Evolutionary conservation across 192 early-diverging fungal genomes (phyloP).

Genomic region (Coemansia aciculifera): DNA sequence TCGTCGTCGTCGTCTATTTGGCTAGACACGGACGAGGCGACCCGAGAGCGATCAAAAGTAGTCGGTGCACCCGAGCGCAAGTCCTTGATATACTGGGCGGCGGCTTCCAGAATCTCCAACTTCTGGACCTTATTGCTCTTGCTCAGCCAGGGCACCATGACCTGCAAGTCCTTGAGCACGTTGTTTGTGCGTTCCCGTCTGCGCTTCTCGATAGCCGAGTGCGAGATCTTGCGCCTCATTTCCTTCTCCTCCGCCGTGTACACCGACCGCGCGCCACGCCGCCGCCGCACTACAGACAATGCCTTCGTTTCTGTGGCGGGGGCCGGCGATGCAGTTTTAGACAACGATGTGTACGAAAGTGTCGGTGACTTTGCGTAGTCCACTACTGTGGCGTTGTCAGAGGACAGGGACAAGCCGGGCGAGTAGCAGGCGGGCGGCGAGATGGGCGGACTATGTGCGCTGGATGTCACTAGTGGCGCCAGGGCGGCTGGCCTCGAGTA

Average conservation of each 20-base stretch:
- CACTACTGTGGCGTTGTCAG: conserved; percentile 16
- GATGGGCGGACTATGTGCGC: neutral
- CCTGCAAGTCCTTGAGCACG: conserved; percentile 73
- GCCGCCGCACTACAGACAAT: conserved; percentile 1
- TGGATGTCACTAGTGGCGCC: conserved; percentile 8
- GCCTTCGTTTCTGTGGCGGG: conserved; percentile 11
- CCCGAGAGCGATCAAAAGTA: conserved; percentile 1
- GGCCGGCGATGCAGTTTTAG: conserved; percentile 34
- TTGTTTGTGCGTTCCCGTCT: conserved; percentile 85
- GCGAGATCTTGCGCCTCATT: conserved; percentile 74
- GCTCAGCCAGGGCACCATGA: conserved; percentile 63
- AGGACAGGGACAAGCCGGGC: conserved; percentile 15
- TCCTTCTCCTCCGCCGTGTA: conserved; percentile 58
- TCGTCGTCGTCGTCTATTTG: conserved; percentile 15
- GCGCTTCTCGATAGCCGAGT: conserved; percentile 79
- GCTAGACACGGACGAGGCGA: conserved; percentile 2
- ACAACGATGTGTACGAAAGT: conserved; percentile 16
- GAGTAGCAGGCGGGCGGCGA: conserved; percentile 30
- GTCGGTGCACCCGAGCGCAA: conserved; percentile 10
- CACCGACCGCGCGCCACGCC: conserved; percentile 32
- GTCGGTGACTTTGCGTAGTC: conserved; percentile 31
- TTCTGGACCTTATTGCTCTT: conserved; percentile 40
- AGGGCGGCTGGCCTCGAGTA: neutral
- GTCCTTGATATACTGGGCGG: conserved; percentile 36
- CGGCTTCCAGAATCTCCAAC: conserved; percentile 35